A percentile compares a stretch with the other conserved stretches of the same genome.
phyloP scores from a whole-genome alignment of 495 filamentous ascomycete genomes.

The Penicillium desertorum region DNA sequence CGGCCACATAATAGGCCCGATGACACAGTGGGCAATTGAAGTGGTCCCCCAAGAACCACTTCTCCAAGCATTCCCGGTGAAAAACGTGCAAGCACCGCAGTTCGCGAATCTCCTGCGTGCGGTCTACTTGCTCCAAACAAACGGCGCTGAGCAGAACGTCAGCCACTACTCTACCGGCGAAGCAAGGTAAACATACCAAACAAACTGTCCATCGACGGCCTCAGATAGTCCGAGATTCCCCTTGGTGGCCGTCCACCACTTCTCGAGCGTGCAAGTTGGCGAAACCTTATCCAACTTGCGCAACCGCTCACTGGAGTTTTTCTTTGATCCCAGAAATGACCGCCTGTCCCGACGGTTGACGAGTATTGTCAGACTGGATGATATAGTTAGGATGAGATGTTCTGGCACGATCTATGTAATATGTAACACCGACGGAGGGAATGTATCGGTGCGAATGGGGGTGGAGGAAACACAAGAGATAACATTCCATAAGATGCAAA shows the following conservation, averaged over 20 bases:
- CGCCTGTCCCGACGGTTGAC: slow-evolving; percentile 40
- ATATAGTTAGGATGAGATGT: slow-evolving; percentile 1
- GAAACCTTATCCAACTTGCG: slow-evolving; percentile 42
- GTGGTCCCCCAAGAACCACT: slow-evolving; percentile 47
- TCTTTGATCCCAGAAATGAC: slow-evolving; percentile 24
- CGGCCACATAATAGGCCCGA: slow-evolving; percentile 39
- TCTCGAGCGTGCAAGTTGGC: slow-evolving; percentile 41
- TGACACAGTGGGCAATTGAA: slow-evolving; percentile 49
- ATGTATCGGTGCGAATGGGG: slow-evolving; percentile 5
- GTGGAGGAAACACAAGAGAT: background rate
- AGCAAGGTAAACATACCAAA: slow-evolving; percentile 34
- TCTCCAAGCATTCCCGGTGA: slow-evolving; percentile 47
- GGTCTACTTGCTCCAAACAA: slow-evolving; percentile 45
- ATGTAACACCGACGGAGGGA: slow-evolving; percentile 14
- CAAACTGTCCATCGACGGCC: slow-evolving; percentile 42
- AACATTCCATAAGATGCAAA: background rate
- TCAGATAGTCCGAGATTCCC: slow-evolving; percentile 38
- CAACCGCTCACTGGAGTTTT: slow-evolving; percentile 37
- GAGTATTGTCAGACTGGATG: slow-evolving; percentile 36
- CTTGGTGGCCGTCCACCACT: slow-evolving; percentile 45
- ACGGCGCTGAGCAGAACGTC: slow-evolving; percentile 32
- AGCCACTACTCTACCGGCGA: background rate
- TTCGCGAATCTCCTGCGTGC: slow-evolving; percentile 43
- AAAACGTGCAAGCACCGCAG: slow-evolving; percentile 49
- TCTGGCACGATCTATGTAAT: slow-evolving; percentile 1